Percentiles rank a stretch among this genome's conserved stretches.
Evolutionary conservation across 108 stramenopile genomes (phyloP).

Genomic region (Cyclotella baltica): DNA sequence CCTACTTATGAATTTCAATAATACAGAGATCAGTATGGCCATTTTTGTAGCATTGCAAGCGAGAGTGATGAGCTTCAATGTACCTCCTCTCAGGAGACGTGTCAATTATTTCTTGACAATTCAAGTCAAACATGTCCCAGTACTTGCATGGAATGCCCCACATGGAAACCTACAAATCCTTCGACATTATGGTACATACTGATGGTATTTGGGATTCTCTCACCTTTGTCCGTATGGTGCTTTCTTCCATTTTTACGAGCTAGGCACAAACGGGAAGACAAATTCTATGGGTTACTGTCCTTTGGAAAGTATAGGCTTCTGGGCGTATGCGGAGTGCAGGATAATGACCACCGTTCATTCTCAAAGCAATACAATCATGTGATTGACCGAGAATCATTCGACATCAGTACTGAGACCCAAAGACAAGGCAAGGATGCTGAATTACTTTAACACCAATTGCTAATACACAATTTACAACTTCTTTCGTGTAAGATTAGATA

Average conservation of each 20-base stretch:
- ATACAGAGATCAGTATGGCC: constrained; percentile 37
- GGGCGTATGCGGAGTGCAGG: constrained; percentile 21
- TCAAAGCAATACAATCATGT: background rate
- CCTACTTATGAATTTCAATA: no score
- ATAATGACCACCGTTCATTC: background rate
- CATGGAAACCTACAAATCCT: constrained; percentile 41
- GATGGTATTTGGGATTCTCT: constrained; percentile 20
- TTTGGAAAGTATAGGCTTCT: constrained; percentile 10
- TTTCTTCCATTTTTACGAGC: constrained; percentile 44
- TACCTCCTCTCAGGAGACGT: constrained; percentile 21
- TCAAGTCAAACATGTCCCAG: constrained; percentile 29
- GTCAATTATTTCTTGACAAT: constrained; percentile 15
- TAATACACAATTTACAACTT: no score
- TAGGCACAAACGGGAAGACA: constrained; percentile 8
- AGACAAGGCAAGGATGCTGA: no score
- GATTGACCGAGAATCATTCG: no score
- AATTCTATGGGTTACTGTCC: constrained; percentile 22
- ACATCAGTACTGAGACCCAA: no score
- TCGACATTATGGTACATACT: constrained; percentile 42
- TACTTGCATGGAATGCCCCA: constrained; percentile 41
- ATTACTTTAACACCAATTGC: no score
- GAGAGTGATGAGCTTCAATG: constrained; percentile 27
- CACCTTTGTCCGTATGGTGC: constrained; percentile 31
- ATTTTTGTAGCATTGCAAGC: constrained; percentile 32
- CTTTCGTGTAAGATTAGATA: no score